Evolutionary conservation across 2,329 filamentous ascomycete genomes (phyloP).

Genomic region (Pseudogymnoascus verrucosus): DNA sequence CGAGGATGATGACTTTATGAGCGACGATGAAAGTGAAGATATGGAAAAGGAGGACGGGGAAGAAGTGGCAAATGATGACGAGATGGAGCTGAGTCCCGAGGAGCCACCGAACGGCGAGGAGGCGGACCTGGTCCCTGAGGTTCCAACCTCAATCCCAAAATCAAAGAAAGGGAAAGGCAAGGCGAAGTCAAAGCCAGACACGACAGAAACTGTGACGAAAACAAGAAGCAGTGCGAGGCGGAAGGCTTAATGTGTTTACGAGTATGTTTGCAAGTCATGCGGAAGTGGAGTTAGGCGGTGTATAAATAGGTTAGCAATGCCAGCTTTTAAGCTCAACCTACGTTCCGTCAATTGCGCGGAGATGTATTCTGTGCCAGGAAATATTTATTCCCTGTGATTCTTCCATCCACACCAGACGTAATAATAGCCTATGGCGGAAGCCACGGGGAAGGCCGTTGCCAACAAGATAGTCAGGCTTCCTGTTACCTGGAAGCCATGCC

Average conservation of each 20-base stretch:
- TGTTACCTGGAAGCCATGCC: not conserved
- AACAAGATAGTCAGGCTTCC: not conserved
- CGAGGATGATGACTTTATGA: slow-evolving; percentile 69
- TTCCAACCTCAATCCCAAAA: slow-evolving; percentile 10
- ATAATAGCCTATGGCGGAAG: not conserved
- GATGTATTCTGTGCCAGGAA: not conserved
- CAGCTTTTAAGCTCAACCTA: not conserved
- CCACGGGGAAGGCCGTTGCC: not conserved
- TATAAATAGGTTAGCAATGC: not conserved
- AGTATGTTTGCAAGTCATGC: not conserved
- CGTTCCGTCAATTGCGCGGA: not conserved
- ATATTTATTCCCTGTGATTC: not conserved
- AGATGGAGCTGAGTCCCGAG: slow-evolving; percentile 16
- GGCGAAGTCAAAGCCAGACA: slow-evolving; percentile 38
- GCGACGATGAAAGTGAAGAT: slow-evolving; percentile 49
- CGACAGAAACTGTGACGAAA: slow-evolving; percentile 13
- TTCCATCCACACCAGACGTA: not conserved
- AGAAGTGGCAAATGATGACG: slow-evolving; percentile 19
- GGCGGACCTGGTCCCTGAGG: slow-evolving; percentile 11
- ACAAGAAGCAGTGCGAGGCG: not conserved
- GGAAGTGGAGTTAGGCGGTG: not conserved
- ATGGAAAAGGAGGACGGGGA: slow-evolving; percentile 17
- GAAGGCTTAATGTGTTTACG: not conserved
- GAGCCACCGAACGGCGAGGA: slow-evolving; percentile 20
- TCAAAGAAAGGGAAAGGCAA: slow-evolving; percentile 22